Evolutionary conservation across 805 yeast species (phyloP), one percentile per base, ranked within the genome.

Genomic region (Suhomyces sp.): DNA sequence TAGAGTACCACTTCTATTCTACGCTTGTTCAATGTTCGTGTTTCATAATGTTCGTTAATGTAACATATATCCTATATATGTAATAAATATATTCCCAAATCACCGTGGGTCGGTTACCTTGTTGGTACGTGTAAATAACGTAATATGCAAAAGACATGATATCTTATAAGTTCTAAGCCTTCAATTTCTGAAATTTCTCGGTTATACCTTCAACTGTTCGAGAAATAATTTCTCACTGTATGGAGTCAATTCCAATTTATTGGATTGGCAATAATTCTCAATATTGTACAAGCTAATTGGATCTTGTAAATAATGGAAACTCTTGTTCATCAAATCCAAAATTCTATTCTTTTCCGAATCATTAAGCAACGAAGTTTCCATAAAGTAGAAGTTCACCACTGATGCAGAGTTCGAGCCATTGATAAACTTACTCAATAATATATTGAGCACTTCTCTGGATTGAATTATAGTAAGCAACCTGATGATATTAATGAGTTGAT

Each of bases 301-400:
- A 40, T 60, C 63, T n/a, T 49, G 48, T 21, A 53, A 50, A 11
- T 34, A 31, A 3, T 21, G 29, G 32, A 61, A 60, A 10, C 61
- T 50, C 11, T 36, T 16, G 29, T 53, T 48, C 31, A 65, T 52
- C 18, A 38, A 36, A 8, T 44, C 34, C 32, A 65, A 46, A 3
- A 63, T 26, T 10, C 36, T 35, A 6, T 30, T 17, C 17, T 53
- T 51, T 15, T 61, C 64, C 7, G 35, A 36, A 1, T 31, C 15
- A 18, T 30, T 26, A 6, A 15, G 9, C 15, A 63, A 25, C 15
- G 42, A 35, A 6, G 58, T 49, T 33, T 59, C 58, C 42, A 65
- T 39, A 33, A 60, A 59, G 34, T 59, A 63, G 30, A 61, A 60
- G 39, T 58, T 61, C 18, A 65, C 21, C 6, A 54, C 32, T 11